phyloP scores from a whole-genome alignment of 2,329 filamentous ascomycete genomes.

The Daldinia eschscholtzii region DNA sequence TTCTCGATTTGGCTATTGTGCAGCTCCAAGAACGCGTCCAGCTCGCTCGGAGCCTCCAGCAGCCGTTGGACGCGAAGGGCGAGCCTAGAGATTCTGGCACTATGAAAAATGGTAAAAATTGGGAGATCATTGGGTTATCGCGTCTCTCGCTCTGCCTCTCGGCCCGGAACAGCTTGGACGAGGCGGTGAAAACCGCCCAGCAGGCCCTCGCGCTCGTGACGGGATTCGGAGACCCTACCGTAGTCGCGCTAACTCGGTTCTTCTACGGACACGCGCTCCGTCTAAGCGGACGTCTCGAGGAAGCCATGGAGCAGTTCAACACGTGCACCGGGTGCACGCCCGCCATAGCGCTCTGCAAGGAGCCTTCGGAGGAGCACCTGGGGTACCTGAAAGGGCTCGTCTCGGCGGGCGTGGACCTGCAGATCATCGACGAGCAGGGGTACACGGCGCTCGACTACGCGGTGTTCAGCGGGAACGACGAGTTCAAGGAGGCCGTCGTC shows the following conservation, averaged over 20 bases:
- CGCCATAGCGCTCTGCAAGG: slow-evolving; percentile 56
- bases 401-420: slow-evolving; percentile 52
- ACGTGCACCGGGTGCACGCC: slow-evolving; percentile 48
- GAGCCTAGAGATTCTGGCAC: not conserved
- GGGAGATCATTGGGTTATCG: slow-evolving; percentile 50
- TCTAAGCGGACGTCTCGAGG: slow-evolving; percentile 40
- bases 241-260: slow-evolving; percentile 51
- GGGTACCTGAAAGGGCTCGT: slow-evolving; percentile 53
- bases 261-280: slow-evolving; percentile 53
- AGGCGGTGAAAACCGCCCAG: slow-evolving; percentile 20
- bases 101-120: slow-evolving; percentile 7
- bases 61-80: not conserved
- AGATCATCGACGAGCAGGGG: slow-evolving; percentile 52
- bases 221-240: slow-evolving; percentile 46
- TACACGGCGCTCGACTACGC: slow-evolving; percentile 57
- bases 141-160: slow-evolving; percentile 54
- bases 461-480: slow-evolving; percentile 51
- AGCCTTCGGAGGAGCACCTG: slow-evolving; percentile 55
- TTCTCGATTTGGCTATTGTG: slow-evolving; percentile 47
- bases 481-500: slow-evolving; percentile 48
- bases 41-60: slow-evolving; percentile 32
- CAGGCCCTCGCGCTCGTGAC: slow-evolving; percentile 22
- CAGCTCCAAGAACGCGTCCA: slow-evolving; percentile 47
- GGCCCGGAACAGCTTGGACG: slow-evolving; percentile 29
- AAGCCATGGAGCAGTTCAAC: slow-evolving; percentile 52